Base-by-base conservation (phyloP, 768 basidiomycete genomes). In the Panaeolus cyanescens region DNA sequence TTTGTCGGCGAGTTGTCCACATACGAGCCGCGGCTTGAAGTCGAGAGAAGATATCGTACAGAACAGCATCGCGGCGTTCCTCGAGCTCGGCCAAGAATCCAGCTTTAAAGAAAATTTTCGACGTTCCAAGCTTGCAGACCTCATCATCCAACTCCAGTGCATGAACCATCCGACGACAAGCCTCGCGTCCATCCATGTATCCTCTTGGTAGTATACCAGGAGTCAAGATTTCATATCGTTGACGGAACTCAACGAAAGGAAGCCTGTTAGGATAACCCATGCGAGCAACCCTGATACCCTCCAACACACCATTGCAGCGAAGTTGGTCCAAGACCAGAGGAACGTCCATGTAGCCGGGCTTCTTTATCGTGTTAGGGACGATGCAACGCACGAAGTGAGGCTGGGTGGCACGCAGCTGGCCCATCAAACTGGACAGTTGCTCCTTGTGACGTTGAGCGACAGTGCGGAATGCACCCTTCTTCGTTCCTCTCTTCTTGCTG, bases 71-170 rank as follows among this genome's bases (percentile, higher is more conserved):
- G 15, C 96, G 80, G 12, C 93, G 83, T 67, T 98, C 97, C 72
- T 99, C 97, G 8, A 99, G 83, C 67, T 96, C 96, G 32, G 97
- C 97, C 15, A 99, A 83, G 3, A 97, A 94, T 3, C 96, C 96
- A 2, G 97, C 96, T 71, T 99, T 99, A 86, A 99, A 99, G 80
- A 99, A 99, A 62, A 98, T 92, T 77, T 99, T 99, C 34, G 95
- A 96, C 0, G 93, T 94, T 5, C 97, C 97, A 58, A 99, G 92
- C 68, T 90, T 92, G 83, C 88, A 97, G 19, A 88, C 82, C 3
- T 85, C 79, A 54, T 90, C 87, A 71, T 97, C 95, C 33, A 99
- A 85, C 53, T 96, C 92, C 40, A 99, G 80, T 4, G 92, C 86
- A 60, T 89, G 88, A 32, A 97, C 90, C 87, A 99, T 98, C 5